Evolutionary conservation across 495 filamentous ascomycete species (phyloP), one percentile per base, ranked within the genome.

Genomic region (Hypoxylon lienhwacheense): DNA sequence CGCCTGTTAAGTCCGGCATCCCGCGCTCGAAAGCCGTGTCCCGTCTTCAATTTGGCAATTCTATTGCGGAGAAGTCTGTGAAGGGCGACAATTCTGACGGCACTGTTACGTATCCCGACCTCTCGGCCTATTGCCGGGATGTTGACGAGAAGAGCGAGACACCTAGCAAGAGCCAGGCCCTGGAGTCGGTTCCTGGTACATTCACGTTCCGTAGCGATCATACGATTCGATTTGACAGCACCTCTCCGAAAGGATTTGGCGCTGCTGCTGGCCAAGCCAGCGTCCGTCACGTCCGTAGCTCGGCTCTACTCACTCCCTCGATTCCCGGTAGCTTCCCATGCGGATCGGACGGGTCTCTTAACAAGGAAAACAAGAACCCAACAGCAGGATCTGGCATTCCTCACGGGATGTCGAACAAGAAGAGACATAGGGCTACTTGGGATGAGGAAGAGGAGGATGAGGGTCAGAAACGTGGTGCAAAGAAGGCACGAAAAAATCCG

Each of bases 391-490:
- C 61, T 21, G 60, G 67, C 10, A 73, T 87, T 24, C 77, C 85
- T 4, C 85, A 90, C 60, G 87, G 87, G 24, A 82, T 91, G 63
- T 63, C 70, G 2, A 89, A 86, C 71, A 89, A 91, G 75, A 90
- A 89, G 73, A 77, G 86, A 35, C 78, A 78, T 47, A 78, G 83
- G 11, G 75, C 73, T 20, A 72, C 62, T 39, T 72, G 67, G 20
- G 77, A 80, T 55, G 79, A 80, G 51, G 73, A 77, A 22, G 73
- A 73, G 22, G 66, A 71, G 37, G 37, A 41, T 31, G 72, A 75
- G 46, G 73, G 59, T 5, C 57, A 53, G 8, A 66, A 72, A 44
- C 70, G 73, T 24, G 69, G 65, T 4, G 54, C 61, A 5, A 78
- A 79, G 64, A 81, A 81, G 64, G 16, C 55, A 3, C 71, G 71